Base-by-base conservation (phyloP, 1,139 yeast species). In the Magnusiomyces paraingens region DNA sequence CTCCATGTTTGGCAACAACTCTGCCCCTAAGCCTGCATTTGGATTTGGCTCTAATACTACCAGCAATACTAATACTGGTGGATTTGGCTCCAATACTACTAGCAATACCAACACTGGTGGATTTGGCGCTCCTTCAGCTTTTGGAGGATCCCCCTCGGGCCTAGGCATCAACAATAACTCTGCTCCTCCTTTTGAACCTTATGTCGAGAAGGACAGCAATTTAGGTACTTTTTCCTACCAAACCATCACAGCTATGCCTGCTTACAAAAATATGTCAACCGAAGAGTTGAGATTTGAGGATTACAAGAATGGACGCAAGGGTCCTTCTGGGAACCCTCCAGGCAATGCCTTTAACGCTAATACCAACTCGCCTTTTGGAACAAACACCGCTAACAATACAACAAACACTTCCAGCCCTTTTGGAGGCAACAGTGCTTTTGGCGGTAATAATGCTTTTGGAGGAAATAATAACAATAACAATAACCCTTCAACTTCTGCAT, bases 271-370 rank as follows among this genome's bases (percentile, higher is more conserved):
- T 64, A 87, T 72, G 64, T 86, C 96, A 0, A 80, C 84, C 64
- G 97, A 91, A 69, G 99, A 93, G 68, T 78, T 93, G 70, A 79
- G 99, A 68, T 73, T 80, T 62, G 93, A 86, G 69, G 99, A 93
- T 71, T 93, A 93, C 67, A 82, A 83, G 64, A 88, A 83, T 59
- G 82, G 81, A 58, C 77, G 95, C 61, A 79, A 83, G 55, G 82
- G 64, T 60, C 86, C 85, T n/a, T 75, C 70, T 52, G 65, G 66
- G 15, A 62, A 64, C n/a, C 56, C 68, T 39, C 64, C 66, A 26
- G 45, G 57, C 3, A 49, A 18, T 18, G 32, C 41, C 18, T 46
- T 46, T 50, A 51, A 52, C 20, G 22, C 52, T 12, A 18, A 43
- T 36, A 43, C 49, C 5, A n/a, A 45, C 6, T 53, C 52, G 35